Evolutionary conservation across 2,329 filamentous ascomycete species (phyloP), one percentile per base, ranked within the genome.

Genomic region (Cercospora brassicicola): DNA sequence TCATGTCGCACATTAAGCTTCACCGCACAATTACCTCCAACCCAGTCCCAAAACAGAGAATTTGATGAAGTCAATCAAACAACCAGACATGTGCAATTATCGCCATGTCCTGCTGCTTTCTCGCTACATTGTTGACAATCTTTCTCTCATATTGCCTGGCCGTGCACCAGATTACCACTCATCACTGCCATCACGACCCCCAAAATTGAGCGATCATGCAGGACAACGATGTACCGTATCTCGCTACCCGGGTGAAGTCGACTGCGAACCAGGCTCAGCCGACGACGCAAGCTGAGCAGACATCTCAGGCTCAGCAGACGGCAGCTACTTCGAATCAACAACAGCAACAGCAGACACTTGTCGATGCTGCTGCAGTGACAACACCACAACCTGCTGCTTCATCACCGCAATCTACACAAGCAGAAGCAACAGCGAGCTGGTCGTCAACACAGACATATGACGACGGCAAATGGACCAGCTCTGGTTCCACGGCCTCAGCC

Each of bases 1-100:
- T 59, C 26, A 59, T 59, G 55, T 59, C 55, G 55, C 55, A 59
- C 30, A 57, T 39, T 64, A 64, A 55, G 62, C 62, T 64, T 64
- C 48, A 11, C 20, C 36, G 28, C 62, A 39, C 51, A 39, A 57
- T 57, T 64, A 20, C 31, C 62, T 64, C 61, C 23, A 64, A 64
- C 62, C 36, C 62, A 56, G 48, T 57, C 33, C 62, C 11, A 64
- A 64, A 64, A 42, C 48, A 64, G 62, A 57, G 55, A 36, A 36
- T 64, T 64, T 39, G 51, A 56, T 56, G 51, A 64, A 55, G n/a
- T 55, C 61, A 63, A 63, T 63, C 45, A 55, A 55, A 36, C 28
- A 33, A 36, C 45, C 62, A 55, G 33, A 36, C 31, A 39, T 28
- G 18, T 56, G 23, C 45, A 53, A 23, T 26, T 28, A 64, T 56